phyloP scores from a whole-genome alignment of 129 eudicot genomes.

The Flaveria brownii region DNA sequence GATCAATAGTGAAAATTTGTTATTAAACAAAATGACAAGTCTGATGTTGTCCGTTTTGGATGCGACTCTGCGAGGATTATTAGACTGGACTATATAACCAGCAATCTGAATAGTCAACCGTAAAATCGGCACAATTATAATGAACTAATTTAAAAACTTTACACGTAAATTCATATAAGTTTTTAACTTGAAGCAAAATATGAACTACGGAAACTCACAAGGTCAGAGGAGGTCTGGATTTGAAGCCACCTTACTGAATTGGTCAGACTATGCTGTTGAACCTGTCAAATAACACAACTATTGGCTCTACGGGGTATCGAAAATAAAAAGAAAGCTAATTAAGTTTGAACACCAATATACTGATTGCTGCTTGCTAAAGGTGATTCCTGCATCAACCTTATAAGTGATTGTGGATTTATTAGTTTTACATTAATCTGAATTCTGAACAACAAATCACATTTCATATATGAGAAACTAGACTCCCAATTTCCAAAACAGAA shows the following conservation, averaged over 20 bases:
- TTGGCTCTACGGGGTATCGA: background rate
- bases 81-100: background rate
- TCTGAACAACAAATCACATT: background rate
- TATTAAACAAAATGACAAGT: background rate
- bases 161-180: background rate
- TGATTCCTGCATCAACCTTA: background rate
- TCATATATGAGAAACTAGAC: background rate
- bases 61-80: background rate
- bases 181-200: background rate
- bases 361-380: background rate
- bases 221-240: constrained; percentile 74
- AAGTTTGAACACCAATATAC: constrained; percentile 9
- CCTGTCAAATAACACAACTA: constrained; percentile 48
- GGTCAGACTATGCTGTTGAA: constrained; percentile 59
- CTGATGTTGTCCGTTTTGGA: background rate
- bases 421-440: background rate
- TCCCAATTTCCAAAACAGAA: background rate
- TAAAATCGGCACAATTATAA: background rate
- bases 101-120: background rate
- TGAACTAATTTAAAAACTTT: background rate
- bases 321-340: background rate
- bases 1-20: background rate
- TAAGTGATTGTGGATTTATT: background rate
- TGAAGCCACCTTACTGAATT: constrained; percentile 82
- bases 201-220: constrained; percentile 43